phyloP scores from a whole-genome alignment of 106 monocot genomes.

The Allium sativum region DNA sequence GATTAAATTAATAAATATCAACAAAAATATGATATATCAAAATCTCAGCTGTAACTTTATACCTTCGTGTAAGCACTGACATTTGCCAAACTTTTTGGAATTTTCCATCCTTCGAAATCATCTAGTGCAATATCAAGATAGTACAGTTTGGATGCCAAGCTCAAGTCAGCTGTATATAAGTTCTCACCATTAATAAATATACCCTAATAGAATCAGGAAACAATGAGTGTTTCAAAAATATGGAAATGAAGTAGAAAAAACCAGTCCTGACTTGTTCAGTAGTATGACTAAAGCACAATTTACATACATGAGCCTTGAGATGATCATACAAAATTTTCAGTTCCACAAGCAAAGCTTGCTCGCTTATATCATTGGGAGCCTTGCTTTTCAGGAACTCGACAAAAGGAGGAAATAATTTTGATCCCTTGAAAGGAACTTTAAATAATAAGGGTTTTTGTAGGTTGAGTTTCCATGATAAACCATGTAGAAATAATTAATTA shows the following conservation, averaged over 20 bases:
- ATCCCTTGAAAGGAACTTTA: conserved; percentile 39
- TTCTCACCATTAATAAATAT: conserved; percentile 67
- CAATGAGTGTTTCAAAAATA: not conserved
- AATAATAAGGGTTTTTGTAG: too few relatives aligned
- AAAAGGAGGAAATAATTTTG: conserved; percentile 76
- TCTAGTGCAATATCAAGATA: conserved; percentile 70
- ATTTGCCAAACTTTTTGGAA: conserved; percentile 58
- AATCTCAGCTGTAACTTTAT: not conserved
- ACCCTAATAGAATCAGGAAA: conserved; percentile 37
- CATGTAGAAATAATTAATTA: too few relatives aligned
- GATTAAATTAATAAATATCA: not conserved
- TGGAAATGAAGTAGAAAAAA: not conserved
- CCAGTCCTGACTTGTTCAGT: not conserved
- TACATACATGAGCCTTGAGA: conserved; percentile 69
- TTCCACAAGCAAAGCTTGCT: conserved; percentile 66
- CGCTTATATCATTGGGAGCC: conserved; percentile 69
- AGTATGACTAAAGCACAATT: not conserved
- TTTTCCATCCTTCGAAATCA: conserved; percentile 87
- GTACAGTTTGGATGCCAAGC: conserved; percentile 71
- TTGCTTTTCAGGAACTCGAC: conserved; percentile 61
- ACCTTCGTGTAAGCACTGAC: conserved; percentile 71
- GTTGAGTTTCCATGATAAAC: too few relatives aligned
- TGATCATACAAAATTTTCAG: conserved; percentile 63
- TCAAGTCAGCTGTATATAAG: conserved; percentile 67
- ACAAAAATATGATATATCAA: too few relatives aligned